Evolutionary conservation across 495 filamentous ascomycete species (phyloP).

Genomic region (Penicillium salamii): DNA sequence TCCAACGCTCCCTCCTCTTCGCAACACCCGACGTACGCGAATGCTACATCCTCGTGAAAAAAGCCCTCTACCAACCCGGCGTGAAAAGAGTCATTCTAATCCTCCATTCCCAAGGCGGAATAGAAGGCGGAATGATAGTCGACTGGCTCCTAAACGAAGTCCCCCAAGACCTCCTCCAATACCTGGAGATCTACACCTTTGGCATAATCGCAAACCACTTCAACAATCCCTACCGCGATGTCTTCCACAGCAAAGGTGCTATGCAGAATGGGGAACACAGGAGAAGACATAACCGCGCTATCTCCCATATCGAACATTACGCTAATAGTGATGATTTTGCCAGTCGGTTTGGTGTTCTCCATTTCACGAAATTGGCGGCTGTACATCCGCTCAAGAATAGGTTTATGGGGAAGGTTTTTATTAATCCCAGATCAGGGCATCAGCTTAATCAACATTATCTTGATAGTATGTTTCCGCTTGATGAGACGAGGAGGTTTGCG

Average conservation of each 20-base stretch:
- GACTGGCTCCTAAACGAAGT: slow-evolving; percentile 71
- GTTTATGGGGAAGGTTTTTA: slow-evolving; percentile 69
- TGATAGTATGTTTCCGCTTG: slow-evolving; percentile 56
- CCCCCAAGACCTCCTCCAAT: slow-evolving; percentile 55
- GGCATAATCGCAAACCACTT: slow-evolving; percentile 75
- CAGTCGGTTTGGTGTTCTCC: slow-evolving; percentile 64
- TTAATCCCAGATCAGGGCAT: slow-evolving; percentile 58
- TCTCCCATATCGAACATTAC: slow-evolving; percentile 75
- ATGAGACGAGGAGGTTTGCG: not conserved
- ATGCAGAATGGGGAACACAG: not conserved
- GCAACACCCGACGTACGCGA: slow-evolving; percentile 60
- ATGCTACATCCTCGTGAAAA: slow-evolving; percentile 1
- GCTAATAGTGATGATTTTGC: slow-evolving; percentile 73
- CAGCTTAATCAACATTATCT: slow-evolving; percentile 73
- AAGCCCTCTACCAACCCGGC: slow-evolving; percentile 22
- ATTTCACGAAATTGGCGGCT: slow-evolving; percentile 49
- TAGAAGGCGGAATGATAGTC: slow-evolving; percentile 62
- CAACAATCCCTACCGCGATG: slow-evolving; percentile 58
- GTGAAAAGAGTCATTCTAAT: slow-evolving; percentile 68
- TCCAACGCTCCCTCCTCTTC: slow-evolving; percentile 68
- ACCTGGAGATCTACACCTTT: slow-evolving; percentile 76
- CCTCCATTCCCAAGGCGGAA: slow-evolving; percentile 72
- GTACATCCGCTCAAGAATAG: slow-evolving; percentile 28
- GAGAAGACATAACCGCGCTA: slow-evolving; percentile 29
- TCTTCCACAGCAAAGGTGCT: slow-evolving; percentile 1